Conservation (phyloP, 768 basidiomycete species). For the Trametes gibbosa region DNA sequence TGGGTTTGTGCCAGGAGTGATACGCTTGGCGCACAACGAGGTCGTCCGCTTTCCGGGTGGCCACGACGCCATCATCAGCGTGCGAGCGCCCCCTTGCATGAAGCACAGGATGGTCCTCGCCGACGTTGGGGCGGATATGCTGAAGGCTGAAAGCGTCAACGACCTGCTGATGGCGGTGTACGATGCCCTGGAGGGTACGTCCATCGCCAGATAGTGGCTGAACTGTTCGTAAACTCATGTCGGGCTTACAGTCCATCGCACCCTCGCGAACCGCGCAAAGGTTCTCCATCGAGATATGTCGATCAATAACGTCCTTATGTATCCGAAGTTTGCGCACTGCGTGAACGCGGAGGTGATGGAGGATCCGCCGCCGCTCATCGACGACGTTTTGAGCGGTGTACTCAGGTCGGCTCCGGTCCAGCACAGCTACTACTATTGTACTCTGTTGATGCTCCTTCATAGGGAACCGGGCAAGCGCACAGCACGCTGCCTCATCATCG, state of each 20-base stretch:
- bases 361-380: slow-evolving; percentile 2
- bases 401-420: neutral
- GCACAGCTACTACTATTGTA: neutral
- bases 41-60: neutral
- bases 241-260: slow-evolving; percentile 3
- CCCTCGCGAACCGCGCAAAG: neutral
- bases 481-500: slow-evolving; percentile 7
- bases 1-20: neutral
- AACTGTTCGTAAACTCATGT: neutral
- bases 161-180: slow-evolving; percentile 16
- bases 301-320: slow-evolving; percentile 16
- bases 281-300: slow-evolving; percentile 18
- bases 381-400: neutral
- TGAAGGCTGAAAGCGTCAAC: slow-evolving; percentile 3
- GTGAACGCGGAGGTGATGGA: neutral
- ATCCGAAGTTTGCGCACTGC: neutral
- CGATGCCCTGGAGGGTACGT: slow-evolving; percentile 13
- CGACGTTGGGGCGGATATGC: slow-evolving; percentile 1
- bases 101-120: slow-evolving; percentile 8
- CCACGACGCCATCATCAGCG: neutral
- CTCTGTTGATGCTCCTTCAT: neutral
- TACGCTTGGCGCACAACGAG: neutral
- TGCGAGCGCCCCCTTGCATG: neutral
- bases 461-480: neutral
- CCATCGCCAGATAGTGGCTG: no score